phyloP scores from a whole-genome alignment of 2,329 filamentous ascomycete genomes.

The Neurospora crassa region DNA sequence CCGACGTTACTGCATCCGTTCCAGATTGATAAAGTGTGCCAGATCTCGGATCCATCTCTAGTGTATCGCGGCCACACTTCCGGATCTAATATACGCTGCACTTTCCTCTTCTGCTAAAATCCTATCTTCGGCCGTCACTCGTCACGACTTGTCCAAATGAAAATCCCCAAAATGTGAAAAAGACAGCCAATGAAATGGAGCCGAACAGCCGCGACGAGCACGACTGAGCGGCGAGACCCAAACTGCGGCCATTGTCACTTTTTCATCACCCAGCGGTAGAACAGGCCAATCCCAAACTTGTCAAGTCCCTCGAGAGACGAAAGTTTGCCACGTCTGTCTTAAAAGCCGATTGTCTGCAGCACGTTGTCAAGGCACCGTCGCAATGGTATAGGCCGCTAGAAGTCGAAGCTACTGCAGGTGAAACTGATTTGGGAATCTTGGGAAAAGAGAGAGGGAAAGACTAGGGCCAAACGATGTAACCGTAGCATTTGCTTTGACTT shows the following conservation, averaged over 20 bases:
- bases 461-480: not conserved
- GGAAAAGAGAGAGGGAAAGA: not conserved
- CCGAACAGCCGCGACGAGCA: not conserved
- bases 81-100: not conserved
- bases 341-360: not conserved
- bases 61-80: not conserved
- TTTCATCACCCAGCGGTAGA: not conserved
- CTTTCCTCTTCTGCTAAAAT: not conserved
- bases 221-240: not conserved
- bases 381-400: not conserved
- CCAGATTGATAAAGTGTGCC: no score
- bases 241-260: not conserved
- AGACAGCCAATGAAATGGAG: not conserved
- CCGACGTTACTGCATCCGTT: no score
- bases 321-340: not conserved
- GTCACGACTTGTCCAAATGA: not conserved
- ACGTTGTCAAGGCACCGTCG: not conserved
- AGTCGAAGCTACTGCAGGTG: not conserved
- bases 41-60: not conserved
- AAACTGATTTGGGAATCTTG: not conserved
- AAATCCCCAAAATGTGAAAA: not conserved
- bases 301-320: not conserved
- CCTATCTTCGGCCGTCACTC: not conserved
- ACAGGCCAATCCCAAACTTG: not conserved
- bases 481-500: not conserved